Conservation (phyloP, 2,329 filamentous ascomycete genomes). For the Tolypocladium inflatum region DNA sequence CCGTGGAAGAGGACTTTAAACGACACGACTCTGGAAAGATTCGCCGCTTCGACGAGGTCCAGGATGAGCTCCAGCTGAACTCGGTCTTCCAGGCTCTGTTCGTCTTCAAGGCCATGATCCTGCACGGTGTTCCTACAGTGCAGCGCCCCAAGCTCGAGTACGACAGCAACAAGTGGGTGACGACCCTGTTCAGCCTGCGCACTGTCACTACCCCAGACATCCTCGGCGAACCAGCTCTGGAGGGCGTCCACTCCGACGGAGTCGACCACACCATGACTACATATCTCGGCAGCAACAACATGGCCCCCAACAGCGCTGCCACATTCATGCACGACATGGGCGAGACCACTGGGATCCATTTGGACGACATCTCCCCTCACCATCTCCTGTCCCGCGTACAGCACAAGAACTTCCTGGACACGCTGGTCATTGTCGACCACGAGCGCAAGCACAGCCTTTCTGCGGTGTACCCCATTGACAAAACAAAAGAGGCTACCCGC, state of each 20-base stretch:
- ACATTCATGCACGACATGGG: constrained; percentile 19
- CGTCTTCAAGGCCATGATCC: constrained; percentile 18
- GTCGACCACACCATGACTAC: constrained; percentile 23
- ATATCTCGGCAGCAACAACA: constrained; percentile 16
- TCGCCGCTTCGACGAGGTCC: constrained; percentile 17
- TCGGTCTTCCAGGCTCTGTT: constrained; percentile 19
- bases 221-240: constrained; percentile 19
- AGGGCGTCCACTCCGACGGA: constrained; percentile 21
- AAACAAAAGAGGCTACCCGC: constrained; percentile 12
- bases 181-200: constrained; percentile 18
- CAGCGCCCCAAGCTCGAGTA: constrained; percentile 16
- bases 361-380: constrained; percentile 11
- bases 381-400: constrained; percentile 13
- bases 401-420: constrained; percentile 16
- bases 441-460: constrained; percentile 18
- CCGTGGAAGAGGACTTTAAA: constrained; percentile 18
- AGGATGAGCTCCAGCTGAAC: constrained; percentile 19
- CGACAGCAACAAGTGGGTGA: constrained; percentile 13
- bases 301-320: constrained; percentile 16
- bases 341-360: constrained; percentile 13
- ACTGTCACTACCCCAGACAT: constrained; percentile 17
- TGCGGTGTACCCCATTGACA: constrained; percentile 12
- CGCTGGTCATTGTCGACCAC: constrained; percentile 16
- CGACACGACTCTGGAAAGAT: constrained; percentile 18
- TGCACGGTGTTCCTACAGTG: constrained; percentile 12